Percentiles rank a stretch among this genome's conserved stretches.
Conservation (phyloP, 805 yeast species). For the Wickerhamomyces bovis region DNA sequence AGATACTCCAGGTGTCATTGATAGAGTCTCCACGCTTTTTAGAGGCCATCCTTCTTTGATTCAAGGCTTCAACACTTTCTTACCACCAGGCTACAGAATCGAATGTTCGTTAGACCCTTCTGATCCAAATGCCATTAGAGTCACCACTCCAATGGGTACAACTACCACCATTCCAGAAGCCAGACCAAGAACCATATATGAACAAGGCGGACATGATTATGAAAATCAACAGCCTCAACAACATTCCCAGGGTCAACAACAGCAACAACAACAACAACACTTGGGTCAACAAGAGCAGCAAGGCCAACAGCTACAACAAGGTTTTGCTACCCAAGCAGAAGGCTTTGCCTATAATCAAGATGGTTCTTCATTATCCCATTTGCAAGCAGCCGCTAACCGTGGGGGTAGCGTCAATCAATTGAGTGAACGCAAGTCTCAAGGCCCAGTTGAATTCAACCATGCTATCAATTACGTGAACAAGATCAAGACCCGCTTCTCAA, state of each 20-base stretch:
- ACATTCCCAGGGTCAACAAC: slow-evolving; percentile 25
- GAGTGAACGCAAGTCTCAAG: slow-evolving; percentile 27
- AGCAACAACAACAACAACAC: slow-evolving; percentile 15
- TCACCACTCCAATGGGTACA: slow-evolving; percentile 93
- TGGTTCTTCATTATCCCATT: slow-evolving; percentile 25
- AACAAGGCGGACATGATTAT: slow-evolving; percentile 6
- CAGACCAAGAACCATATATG: slow-evolving; percentile 14
- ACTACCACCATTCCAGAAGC: slow-evolving; percentile 37
- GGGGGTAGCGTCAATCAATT: neutral
- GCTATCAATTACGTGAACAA: slow-evolving; percentile 95
- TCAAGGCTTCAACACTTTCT: slow-evolving; percentile 95
- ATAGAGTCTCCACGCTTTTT: slow-evolving; percentile 84
- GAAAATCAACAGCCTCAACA: slow-evolving; percentile 22
- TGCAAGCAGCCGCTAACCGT: slow-evolving; percentile 34
- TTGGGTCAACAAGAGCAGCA: slow-evolving; percentile 11
- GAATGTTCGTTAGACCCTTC: slow-evolving; percentile 86
- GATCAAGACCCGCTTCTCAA: slow-evolving; percentile 87
- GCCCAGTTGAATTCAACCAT: slow-evolving; percentile 92
- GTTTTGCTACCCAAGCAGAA: slow-evolving; percentile 6
- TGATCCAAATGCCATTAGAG: slow-evolving; percentile 88
- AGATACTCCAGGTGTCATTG: slow-evolving; percentile 98
- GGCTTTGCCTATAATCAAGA: slow-evolving; percentile 9
- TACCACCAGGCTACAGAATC: slow-evolving; percentile 94
- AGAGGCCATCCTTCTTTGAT: slow-evolving; percentile 90
- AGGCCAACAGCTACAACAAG: slow-evolving; percentile 16